Base-by-base conservation (phyloP, 257 asterid genomes). In the Avicennia marina region DNA sequence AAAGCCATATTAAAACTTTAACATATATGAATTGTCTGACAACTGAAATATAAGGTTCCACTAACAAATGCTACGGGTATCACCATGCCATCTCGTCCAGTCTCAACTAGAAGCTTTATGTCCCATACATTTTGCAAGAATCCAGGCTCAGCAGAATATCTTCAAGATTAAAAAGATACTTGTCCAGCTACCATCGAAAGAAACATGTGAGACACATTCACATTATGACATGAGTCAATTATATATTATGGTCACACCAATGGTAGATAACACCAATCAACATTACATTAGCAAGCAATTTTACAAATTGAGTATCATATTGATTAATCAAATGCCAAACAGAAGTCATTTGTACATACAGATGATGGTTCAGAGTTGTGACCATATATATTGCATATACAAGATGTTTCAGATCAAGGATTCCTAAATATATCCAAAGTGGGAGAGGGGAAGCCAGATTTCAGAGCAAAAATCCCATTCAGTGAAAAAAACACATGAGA, bases 171-270 rank as follows among this genome's bases (percentile, higher is more conserved):
- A 18, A 39, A 68, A 45, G 56, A 64, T 9, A 43, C 19, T 72
- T 78, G 72, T 65, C 80, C 68, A 73, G 48, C 83, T 79, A 67
- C 46, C 75, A 73, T 25, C 72, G 67, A 67, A 58, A 55, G 36
- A 63, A 45, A 71, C 8, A 62, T 5, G 52, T 67, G 34, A 72
- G 71, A 63, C 43, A 63, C 33, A 29, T 29, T 29, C 33, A 29
- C 7, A 3, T 7, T 7, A 29, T 29, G 7, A 29, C 7, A 20
- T 38, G 47, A 11, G 47, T 31, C 34, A 27, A 11, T 4, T 34
- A 18, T 48, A 58, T 26, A 53, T 10, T 13, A 17, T 13, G 6
- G 22, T 54, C 12, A 60, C 11, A 26, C 9, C 29, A 48, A 29
- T 32, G 13, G 8, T 17, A 22, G 4, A n/a, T n/a, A n/a, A n/a